Conservation (phyloP, 192 early-diverging fungal species). For the Spinellus fusiger region DNA sequence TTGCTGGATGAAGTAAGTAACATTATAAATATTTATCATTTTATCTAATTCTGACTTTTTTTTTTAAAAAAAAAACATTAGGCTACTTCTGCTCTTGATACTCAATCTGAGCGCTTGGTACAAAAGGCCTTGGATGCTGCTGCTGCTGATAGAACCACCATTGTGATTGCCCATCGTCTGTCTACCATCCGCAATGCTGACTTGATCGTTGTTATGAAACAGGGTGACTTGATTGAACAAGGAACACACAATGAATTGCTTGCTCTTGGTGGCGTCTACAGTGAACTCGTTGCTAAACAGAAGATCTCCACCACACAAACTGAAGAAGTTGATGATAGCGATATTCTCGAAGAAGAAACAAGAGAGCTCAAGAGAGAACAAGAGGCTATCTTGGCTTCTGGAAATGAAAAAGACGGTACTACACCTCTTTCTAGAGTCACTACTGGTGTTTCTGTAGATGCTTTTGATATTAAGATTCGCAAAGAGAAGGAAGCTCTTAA, state of each 20-base stretch:
- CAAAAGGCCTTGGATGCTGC: conserved; percentile 80
- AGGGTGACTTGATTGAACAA: conserved; percentile 63
- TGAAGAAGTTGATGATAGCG: conserved; percentile 18
- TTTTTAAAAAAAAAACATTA: neutral
- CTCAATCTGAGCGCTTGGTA: conserved; percentile 70
- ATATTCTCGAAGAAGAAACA: conserved; percentile 7
- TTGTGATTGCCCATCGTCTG: conserved; percentile 87
- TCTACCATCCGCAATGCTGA: conserved; percentile 85
- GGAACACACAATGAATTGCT: conserved; percentile 80
- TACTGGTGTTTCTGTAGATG: conserved; percentile 10
- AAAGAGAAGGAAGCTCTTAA: conserved; percentile 34
- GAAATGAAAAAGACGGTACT: neutral
- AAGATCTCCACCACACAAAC: conserved; percentile 43
- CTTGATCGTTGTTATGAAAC: conserved; percentile 77
- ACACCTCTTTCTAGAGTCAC: conserved; percentile 9
- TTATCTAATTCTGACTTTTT: neutral
- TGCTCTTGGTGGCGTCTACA: conserved; percentile 53
- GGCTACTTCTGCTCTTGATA: conserved; percentile 83
- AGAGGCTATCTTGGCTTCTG: neutral
- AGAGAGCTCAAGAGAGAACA: neutral
- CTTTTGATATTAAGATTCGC: conserved; percentile 29
- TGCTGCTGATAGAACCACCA: conserved; percentile 72
- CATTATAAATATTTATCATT: neutral
- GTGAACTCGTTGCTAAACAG: conserved; percentile 62
- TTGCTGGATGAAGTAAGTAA: conserved; percentile 65